A percentile compares a stretch with the other conserved stretches of the same genome.
Evolutionary conservation across 75 land plant genomes (phyloP).

Genomic region (Pseudotsuga menziesii): DNA sequence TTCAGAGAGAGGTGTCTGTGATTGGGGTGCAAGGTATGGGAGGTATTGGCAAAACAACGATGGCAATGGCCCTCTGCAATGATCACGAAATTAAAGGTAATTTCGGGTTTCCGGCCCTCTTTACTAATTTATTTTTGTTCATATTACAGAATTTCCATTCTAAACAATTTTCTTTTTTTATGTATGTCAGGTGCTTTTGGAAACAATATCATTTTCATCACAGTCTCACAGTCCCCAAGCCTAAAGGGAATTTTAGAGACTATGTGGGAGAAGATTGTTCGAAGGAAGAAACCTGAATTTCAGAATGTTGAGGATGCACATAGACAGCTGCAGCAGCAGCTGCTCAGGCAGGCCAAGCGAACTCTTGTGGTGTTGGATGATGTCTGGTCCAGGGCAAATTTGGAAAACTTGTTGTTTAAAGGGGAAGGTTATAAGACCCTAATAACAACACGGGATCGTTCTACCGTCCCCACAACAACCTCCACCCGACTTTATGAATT

Average conservation of each 20-base stretch:
- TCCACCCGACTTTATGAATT: conserved; percentile 22
- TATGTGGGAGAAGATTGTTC: conserved; percentile 23
- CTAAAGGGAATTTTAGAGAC: background rate
- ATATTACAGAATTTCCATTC: too few relatives aligned
- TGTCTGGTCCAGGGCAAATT: conserved; percentile 36
- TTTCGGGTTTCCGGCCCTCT: too few relatives aligned
- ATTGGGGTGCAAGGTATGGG: too few relatives aligned
- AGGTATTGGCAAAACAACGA: too few relatives aligned
- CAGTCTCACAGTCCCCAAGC: conserved; percentile 51
- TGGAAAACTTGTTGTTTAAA: conserved; percentile 32
- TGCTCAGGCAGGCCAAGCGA: background rate
- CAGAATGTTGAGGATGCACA: background rate
- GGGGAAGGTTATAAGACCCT: conserved; percentile 35
- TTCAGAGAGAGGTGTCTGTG: too few relatives aligned
- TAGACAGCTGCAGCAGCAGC: background rate
- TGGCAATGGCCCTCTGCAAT: too few relatives aligned
- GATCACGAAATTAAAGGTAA: too few relatives aligned
- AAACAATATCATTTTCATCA: conserved; percentile 34
- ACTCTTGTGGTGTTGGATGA: conserved; percentile 47
- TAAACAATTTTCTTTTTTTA: background rate
- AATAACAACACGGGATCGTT: conserved; percentile 29
- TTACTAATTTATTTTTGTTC: too few relatives aligned
- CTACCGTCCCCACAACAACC: conserved; percentile 20
- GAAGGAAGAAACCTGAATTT: background rate
- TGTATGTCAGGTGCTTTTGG: conserved; percentile 30